These are phyloP conservation scores for Poronia punctata DNA, from an alignment of 495 filamentous ascomycete species.

Conservation along the genomic window DNA sequence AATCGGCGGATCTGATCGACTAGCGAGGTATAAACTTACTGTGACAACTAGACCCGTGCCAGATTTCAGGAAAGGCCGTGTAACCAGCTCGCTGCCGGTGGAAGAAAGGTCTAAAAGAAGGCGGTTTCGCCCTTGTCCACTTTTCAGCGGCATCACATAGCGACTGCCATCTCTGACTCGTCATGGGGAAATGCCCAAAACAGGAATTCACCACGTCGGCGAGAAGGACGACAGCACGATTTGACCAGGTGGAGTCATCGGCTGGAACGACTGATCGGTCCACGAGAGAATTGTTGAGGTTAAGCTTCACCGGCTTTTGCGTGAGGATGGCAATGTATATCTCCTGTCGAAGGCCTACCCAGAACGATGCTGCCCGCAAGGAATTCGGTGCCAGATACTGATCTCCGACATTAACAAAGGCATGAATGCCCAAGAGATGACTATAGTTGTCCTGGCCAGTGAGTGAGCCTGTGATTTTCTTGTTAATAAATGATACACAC, in stretches of 20 bases:
- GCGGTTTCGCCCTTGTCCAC: constrained; percentile 30
- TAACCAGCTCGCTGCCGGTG: constrained; percentile 15
- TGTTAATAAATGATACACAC: constrained; percentile 8
- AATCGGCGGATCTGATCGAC: constrained; percentile 2
- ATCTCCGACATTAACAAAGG: constrained; percentile 37
- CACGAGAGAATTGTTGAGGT: constrained; percentile 33
- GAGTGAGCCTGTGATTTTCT: constrained; percentile 26
- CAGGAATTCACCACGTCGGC: constrained; percentile 49
- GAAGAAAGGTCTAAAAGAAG: constrained; percentile 35
- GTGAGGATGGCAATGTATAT: constrained; percentile 51
- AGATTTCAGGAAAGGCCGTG: constrained; percentile 37
- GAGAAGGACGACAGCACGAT: constrained; percentile 46
- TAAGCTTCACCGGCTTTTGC: constrained; percentile 35
- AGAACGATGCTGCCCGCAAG: constrained; percentile 45
- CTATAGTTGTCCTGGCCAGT: constrained; percentile 32
- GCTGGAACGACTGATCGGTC: constrained; percentile 35
- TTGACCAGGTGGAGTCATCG: constrained; percentile 46
- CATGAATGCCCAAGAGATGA: constrained; percentile 47
- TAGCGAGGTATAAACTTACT: constrained; percentile 24
- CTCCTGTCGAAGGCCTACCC: constrained; percentile 52
- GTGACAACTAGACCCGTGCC: constrained; percentile 42
- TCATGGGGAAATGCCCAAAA: constrained; percentile 28
- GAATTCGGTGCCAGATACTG: constrained; percentile 31
- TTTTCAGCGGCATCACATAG: constrained; percentile 23
- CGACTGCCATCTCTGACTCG: constrained; percentile 25